A percentile compares a stretch with the other conserved stretches of the same genome.
phyloP scores from a whole-genome alignment of 768 basidiomycete genomes.

The Hericium rajendrae region DNA sequence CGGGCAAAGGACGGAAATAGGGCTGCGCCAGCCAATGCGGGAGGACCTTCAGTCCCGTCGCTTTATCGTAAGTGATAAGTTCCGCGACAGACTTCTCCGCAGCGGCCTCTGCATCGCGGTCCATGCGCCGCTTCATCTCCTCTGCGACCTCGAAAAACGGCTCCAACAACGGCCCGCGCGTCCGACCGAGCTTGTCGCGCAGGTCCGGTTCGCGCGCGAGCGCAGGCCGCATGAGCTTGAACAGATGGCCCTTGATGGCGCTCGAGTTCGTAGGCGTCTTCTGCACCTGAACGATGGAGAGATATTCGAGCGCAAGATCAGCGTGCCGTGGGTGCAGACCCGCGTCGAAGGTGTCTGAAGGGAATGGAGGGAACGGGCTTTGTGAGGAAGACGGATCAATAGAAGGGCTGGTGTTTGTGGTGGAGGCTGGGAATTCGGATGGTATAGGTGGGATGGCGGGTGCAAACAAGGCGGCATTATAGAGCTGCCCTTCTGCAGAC shows the following conservation, averaged over 20 bases:
- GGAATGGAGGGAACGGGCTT: background rate
- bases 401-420: background rate
- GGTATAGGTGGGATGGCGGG: slow-evolving; percentile 7
- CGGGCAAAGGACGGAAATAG: slow-evolving; percentile 39
- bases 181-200: slow-evolving; percentile 57
- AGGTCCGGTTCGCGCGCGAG: slow-evolving; percentile 59
- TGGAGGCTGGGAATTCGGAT: background rate
- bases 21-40: slow-evolving; percentile 72
- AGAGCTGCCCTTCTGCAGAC: slow-evolving; percentile 91
- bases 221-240: slow-evolving; percentile 82
- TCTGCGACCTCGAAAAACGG: slow-evolving; percentile 42
- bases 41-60: slow-evolving; percentile 41
- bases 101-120: slow-evolving; percentile 34
- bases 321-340: slow-evolving; percentile 47
- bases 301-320: slow-evolving; percentile 76
- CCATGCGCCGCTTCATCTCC: slow-evolving; percentile 53
- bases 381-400: background rate
- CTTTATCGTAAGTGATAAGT: slow-evolving; percentile 31
- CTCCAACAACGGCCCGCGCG: slow-evolving; percentile 16
- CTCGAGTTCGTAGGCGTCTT: slow-evolving; percentile 63
- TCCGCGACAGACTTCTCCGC: slow-evolving; percentile 24
- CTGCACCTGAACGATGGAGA: slow-evolving; percentile 63
- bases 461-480: slow-evolving; percentile 81
- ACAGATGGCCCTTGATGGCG: slow-evolving; percentile 87
- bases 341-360: slow-evolving; percentile 15